These are phyloP conservation scores for Orychophragmus violaceus DNA, from an alignment of 345 rosid genomes.

Conservation along the genomic window DNA sequence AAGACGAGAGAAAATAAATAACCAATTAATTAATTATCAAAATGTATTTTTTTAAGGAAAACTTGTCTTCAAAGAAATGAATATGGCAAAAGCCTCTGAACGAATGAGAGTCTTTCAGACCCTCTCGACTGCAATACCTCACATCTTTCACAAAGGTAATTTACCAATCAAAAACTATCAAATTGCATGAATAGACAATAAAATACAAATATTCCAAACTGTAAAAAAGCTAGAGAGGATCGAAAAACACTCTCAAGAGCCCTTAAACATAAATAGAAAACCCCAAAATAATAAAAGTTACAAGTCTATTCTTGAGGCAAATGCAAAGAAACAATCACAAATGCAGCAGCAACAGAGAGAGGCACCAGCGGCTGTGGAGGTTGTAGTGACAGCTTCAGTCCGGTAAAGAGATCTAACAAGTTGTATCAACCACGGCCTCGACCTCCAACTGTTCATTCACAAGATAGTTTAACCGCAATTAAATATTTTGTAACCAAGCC, in stretches of 20 bases:
- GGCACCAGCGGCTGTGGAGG: too few relatives aligned
- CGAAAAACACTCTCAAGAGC: background rate
- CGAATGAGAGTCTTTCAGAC: background rate
- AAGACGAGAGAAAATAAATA: background rate
- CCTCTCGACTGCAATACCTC: too few relatives aligned
- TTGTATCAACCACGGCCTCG: constrained; percentile 1
- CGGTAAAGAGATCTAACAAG: background rate
- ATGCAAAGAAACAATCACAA: too few relatives aligned
- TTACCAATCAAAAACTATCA: background rate
- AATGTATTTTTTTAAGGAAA: background rate
- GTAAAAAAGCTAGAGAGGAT: background rate
- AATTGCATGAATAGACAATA: background rate
- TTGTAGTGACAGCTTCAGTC: background rate
- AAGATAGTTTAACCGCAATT: background rate
- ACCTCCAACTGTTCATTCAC: background rate
- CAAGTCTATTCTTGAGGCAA: background rate
- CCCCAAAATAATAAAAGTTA: background rate
- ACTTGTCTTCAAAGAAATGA: background rate
- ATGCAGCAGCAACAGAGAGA: too few relatives aligned
- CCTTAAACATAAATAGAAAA: background rate
- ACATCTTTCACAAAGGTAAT: background rate
- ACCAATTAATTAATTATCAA: background rate
- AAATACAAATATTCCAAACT: background rate
- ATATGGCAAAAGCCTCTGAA: too few relatives aligned
- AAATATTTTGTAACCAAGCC: background rate